phyloP scores from a whole-genome alignment of 495 filamentous ascomycete genomes.

The Darksidea phi region DNA sequence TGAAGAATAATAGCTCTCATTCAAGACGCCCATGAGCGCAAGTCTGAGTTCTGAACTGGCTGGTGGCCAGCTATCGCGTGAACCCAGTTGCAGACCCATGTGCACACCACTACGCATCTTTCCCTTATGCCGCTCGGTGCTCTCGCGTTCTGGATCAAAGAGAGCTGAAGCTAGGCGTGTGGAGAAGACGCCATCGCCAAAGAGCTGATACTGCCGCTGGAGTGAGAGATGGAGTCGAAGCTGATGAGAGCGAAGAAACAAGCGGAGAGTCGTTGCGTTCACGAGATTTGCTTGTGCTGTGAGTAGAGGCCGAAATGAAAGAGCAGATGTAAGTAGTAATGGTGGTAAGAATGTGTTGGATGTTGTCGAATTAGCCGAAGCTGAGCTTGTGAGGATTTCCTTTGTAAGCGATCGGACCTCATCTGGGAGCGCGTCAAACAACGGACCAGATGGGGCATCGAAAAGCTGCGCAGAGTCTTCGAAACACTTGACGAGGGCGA shows the following conservation, averaged over 20 bases:
- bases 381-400: conserved; percentile 5
- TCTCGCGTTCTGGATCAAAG: conserved; percentile 80
- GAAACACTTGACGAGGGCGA: conserved; percentile 5
- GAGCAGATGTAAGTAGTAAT: conserved; percentile 63
- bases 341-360: conserved; percentile 60
- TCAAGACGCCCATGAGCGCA: conserved; percentile 81
- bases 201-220: conserved; percentile 75
- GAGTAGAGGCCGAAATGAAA: conserved; percentile 75
- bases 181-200: conserved; percentile 80
- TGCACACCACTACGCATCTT: conserved; percentile 64
- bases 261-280: conserved; percentile 71
- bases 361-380: conserved; percentile 3
- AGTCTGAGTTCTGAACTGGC: conserved; percentile 87
- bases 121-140: conserved; percentile 69
- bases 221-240: conserved; percentile 74
- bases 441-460: conserved; percentile 11
- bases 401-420: conserved; percentile 32
- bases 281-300: conserved; percentile 71
- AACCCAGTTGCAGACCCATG: conserved; percentile 78
- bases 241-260: conserved; percentile 73
- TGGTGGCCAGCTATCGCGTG: conserved; percentile 81
- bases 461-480: conserved; percentile 18
- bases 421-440: conserved; percentile 7
- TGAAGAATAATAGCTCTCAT: conserved; percentile 62
- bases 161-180: conserved; percentile 76